A percentile compares a stretch with the other conserved stretches of the same genome.
phyloP scores from a whole-genome alignment of 1,284 basidiomycete genomes.

The Cryptococcus hybrid region DNA sequence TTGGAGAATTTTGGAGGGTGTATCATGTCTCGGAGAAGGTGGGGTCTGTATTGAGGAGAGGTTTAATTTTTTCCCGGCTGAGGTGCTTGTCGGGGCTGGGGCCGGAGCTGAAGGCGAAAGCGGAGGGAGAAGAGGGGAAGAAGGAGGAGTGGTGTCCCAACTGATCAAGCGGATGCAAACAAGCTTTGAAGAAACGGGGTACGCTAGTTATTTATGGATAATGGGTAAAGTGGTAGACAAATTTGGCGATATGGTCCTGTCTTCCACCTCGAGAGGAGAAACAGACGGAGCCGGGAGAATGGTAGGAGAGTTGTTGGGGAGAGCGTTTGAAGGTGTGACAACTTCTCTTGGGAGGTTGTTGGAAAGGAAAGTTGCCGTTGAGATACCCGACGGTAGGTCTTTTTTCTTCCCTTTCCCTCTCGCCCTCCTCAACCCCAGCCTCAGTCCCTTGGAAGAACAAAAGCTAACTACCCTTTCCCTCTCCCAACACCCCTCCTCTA shows the following conservation, averaged over 20 bases:
- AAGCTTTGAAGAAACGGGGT: slow-evolving; percentile 77
- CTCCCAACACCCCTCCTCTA: not conserved
- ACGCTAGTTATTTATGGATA: slow-evolving; percentile 92
- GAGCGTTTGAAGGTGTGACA: slow-evolving; percentile 72
- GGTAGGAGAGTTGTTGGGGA: slow-evolving; percentile 55
- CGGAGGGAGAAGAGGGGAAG: too few relatives aligned
- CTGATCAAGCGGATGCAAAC: slow-evolving; percentile 72
- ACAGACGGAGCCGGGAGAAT: too few relatives aligned
- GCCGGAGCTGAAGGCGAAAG: too few relatives aligned
- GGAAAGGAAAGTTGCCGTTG: slow-evolving; percentile 63
- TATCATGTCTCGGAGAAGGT: slow-evolving; percentile 79
- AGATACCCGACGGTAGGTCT: slow-evolving; percentile 74
- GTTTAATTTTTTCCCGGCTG: slow-evolving; percentile 69
- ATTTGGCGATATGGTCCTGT: slow-evolving; percentile 59
- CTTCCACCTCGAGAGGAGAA: too few relatives aligned
- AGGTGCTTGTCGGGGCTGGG: slow-evolving; percentile 54
- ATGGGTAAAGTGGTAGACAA: slow-evolving; percentile 74
- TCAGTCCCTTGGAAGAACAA: too few relatives aligned
- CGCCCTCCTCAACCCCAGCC: not conserved
- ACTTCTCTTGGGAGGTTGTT: slow-evolving; percentile 66
- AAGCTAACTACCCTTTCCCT: too few relatives aligned
- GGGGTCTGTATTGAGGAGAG: slow-evolving; percentile 83
- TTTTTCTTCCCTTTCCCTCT: slow-evolving; percentile 2
- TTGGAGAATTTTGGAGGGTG: slow-evolving; percentile 73
- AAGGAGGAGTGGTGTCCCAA: slow-evolving; percentile 58